Percentiles rank a stretch among this genome's conserved stretches.
These are phyloP conservation scores for Aspergillus tubingensis DNA, from an alignment of 2,329 filamentous ascomycete species.

Conservation along the genomic window DNA sequence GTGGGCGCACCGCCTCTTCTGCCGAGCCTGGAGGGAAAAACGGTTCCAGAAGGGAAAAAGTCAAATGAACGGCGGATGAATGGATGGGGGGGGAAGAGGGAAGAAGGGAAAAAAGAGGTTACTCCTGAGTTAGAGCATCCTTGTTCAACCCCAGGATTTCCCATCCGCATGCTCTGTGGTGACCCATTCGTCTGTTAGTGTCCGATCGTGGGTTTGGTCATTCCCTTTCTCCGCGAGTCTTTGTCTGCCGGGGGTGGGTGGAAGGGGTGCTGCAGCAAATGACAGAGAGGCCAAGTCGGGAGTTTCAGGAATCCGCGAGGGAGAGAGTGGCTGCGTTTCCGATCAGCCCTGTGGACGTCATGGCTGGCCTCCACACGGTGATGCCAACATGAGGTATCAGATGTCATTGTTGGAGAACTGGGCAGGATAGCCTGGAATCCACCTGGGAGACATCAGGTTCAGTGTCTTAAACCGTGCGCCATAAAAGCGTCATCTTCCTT, in stretches of 20 bases:
- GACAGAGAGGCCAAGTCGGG: slow-evolving; percentile 28
- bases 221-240: not conserved
- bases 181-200: slow-evolving; percentile 5
- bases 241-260: not conserved
- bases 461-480: not conserved
- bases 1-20: slow-evolving; percentile 13
- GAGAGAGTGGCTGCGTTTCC: slow-evolving; percentile 20
- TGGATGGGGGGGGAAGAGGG: not conserved
- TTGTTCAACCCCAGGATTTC: slow-evolving; percentile 7
- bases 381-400: not conserved
- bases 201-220: slow-evolving; percentile 6
- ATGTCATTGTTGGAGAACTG: not conserved
- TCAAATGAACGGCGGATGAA: slow-evolving; percentile 1
- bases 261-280: slow-evolving; percentile 23
- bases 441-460: not conserved
- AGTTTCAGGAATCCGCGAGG: slow-evolving; percentile 33
- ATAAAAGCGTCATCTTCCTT: not conserved
- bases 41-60: slow-evolving; percentile 7
- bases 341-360: slow-evolving; percentile 17
- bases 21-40: slow-evolving; percentile 4
- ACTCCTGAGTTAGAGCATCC: not conserved
- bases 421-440: slow-evolving; percentile 4
- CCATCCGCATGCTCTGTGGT: not conserved
- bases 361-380: slow-evolving; percentile 8
- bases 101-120: not conserved